Conservation (phyloP, 306 rosid genomes). For the Acacia confusa region DNA sequence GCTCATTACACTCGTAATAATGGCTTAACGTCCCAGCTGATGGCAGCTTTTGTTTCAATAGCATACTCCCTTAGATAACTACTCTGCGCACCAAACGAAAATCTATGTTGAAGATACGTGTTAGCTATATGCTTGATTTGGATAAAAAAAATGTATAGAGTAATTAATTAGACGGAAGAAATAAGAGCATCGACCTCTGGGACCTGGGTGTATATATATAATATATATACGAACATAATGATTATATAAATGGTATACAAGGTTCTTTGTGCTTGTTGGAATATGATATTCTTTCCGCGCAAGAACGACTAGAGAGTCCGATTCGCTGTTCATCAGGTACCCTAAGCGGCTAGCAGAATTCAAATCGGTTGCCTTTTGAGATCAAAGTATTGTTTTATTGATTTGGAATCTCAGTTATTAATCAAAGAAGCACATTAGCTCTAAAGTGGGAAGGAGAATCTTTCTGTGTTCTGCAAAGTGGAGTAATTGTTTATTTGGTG, state of each 20-base stretch:
- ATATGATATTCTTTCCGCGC: conserved; percentile 19
- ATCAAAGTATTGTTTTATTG: conserved; percentile 9
- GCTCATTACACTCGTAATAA: not conserved
- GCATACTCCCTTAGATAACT: not conserved
- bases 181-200: not conserved
- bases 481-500: not conserved
- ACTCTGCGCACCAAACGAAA: not conserved
- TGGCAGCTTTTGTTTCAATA: not conserved
- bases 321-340: not conserved
- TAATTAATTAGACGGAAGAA: not conserved
- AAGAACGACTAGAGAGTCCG: not conserved
- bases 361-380: not conserved
- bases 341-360: not conserved
- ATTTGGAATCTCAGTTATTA: not conserved
- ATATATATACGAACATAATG: not conserved
- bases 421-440: not conserved
- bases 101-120: not conserved
- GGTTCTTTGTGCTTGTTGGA: conserved; percentile 2
- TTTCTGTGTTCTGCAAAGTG: not conserved
- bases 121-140: not conserved
- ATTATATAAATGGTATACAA: not conserved
- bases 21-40: not conserved
- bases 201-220: not conserved
- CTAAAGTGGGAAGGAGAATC: not conserved
- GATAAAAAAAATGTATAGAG: not conserved